Evolutionary conservation across 2,329 filamentous ascomycete species (phyloP).

Genomic region (Venturia oleaginea): DNA sequence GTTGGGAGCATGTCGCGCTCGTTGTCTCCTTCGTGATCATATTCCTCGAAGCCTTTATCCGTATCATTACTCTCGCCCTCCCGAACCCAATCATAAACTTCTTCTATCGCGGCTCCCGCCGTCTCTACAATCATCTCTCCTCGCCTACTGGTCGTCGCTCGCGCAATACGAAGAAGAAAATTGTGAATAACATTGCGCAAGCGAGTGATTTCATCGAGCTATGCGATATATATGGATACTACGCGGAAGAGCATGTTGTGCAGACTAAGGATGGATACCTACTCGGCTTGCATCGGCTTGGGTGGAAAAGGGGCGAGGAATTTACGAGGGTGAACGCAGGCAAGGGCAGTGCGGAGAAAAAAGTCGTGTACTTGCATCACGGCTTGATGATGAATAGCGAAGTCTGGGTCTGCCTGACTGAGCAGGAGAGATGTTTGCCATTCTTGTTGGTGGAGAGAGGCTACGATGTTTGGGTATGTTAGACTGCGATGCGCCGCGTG

Average conservation of each 20-base stretch:
- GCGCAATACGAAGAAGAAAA: conserved; percentile 60
- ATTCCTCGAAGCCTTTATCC: conserved; percentile 70
- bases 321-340: conserved; percentile 65
- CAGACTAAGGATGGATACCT: conserved; percentile 92
- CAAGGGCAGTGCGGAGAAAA: conserved; percentile 60
- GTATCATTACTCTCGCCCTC: conserved; percentile 77
- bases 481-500: background rate
- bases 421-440: conserved; percentile 74
- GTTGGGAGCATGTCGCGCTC: conserved; percentile 76
- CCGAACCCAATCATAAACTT: conserved; percentile 73
- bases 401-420: conserved; percentile 91
- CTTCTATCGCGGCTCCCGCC: conserved; percentile 73
- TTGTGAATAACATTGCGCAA: conserved; percentile 70
- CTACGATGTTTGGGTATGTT: conserved; percentile 84
- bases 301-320: conserved; percentile 75
- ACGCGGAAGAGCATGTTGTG: conserved; percentile 90
- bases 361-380: conserved; percentile 89
- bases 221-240: conserved; percentile 85
- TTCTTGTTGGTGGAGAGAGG: conserved; percentile 84
- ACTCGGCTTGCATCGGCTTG: conserved; percentile 78
- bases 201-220: conserved; percentile 89
- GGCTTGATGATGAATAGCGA: conserved; percentile 98
- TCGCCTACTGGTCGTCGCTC: conserved; percentile 60
- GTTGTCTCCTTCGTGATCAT: conserved; percentile 76
- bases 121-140: conserved; percentile 70